Conservation (phyloP, 352 stramenopile species). For the Phytophthora constricta region DNA sequence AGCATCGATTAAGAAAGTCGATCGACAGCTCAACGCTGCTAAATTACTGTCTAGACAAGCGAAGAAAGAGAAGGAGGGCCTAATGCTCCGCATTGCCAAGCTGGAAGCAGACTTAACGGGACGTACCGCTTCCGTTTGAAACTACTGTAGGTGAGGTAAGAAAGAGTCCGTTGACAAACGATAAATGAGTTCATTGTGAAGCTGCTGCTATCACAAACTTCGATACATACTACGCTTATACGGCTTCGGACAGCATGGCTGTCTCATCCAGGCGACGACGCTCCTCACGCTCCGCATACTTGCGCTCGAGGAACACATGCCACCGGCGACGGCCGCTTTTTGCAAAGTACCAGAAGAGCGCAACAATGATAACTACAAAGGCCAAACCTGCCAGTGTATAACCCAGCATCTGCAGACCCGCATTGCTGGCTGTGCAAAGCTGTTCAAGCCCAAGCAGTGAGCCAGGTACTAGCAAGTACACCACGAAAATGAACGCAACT, state of each 20-base stretch:
- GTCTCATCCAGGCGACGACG: conserved; percentile 24
- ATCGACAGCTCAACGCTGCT: conserved; percentile 69
- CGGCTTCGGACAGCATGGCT: conserved; percentile 18
- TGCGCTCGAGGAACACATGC: conserved; percentile 47
- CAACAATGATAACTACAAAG: conserved; percentile 4
- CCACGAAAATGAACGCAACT: conserved; percentile 47
- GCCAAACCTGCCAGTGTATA: conserved; percentile 32
- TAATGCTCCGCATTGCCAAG: conserved; percentile 51
- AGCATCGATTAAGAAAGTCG: conserved; percentile 51
- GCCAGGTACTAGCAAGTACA: conserved; percentile 49
- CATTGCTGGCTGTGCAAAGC: conserved; percentile 45
- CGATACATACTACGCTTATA: neutral
- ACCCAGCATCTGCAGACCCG: conserved; percentile 24
- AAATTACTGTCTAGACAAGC: conserved; percentile 71
- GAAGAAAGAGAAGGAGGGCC: conserved; percentile 77
- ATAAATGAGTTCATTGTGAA: conserved; percentile 17
- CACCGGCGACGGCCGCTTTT: conserved; percentile 34
- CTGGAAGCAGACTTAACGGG: conserved; percentile 36
- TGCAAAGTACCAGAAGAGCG: conserved; percentile 44
- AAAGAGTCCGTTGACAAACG: neutral
- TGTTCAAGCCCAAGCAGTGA: conserved; percentile 53
- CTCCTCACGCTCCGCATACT: conserved; percentile 43
- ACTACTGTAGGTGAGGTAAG: neutral
- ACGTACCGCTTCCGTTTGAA: conserved; percentile 3
- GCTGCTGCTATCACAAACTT: conserved; percentile 2